These are phyloP conservation scores for Aphanomyces cochlioides DNA, from an alignment of 352 stramenopile genomes.

Conservation along the genomic window DNA sequence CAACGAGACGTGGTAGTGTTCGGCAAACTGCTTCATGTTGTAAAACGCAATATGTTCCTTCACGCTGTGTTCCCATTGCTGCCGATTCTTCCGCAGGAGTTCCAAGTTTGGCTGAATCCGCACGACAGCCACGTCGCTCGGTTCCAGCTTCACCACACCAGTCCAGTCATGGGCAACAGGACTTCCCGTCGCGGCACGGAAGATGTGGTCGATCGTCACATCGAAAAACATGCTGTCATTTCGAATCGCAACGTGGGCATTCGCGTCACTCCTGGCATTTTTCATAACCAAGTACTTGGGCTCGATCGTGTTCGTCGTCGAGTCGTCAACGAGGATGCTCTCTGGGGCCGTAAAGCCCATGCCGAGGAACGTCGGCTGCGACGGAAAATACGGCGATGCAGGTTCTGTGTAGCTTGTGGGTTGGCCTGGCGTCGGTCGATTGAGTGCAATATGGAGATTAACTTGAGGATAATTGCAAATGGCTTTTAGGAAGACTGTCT, in stretches of 20 bases:
- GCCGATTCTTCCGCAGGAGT: conserved; percentile 68
- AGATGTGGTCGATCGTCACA: conserved; percentile 60
- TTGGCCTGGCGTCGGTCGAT: conserved; percentile 38
- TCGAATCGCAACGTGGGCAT: conserved; percentile 63
- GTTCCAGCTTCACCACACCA: conserved; percentile 64
- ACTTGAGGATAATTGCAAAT: conserved; percentile 78
- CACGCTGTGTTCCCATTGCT: conserved; percentile 83
- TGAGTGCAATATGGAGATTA: conserved; percentile 59
- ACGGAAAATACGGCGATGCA: conserved; percentile 34
- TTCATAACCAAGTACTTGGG: conserved; percentile 68
- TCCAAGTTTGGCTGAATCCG: conserved; percentile 63
- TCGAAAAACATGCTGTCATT: conserved; percentile 87
- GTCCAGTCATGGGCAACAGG: conserved; percentile 33
- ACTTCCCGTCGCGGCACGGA: conserved; percentile 59
- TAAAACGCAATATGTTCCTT: conserved; percentile 87
- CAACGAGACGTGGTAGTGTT: conserved; percentile 83
- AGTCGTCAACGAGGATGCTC: conserved; percentile 44
- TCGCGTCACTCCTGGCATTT: conserved; percentile 63
- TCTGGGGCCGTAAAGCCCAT: conserved; percentile 79
- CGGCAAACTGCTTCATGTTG: conserved; percentile 87
- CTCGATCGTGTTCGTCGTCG: conserved; percentile 4
- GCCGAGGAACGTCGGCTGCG: conserved; percentile 71
- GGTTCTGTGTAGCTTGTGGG: conserved; percentile 34
- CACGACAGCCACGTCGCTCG: conserved; percentile 53
- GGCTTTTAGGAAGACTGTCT: conserved; percentile 73